phyloP scores from a whole-genome alignment of 345 rosid genomes.

The Salix dunnii region DNA sequence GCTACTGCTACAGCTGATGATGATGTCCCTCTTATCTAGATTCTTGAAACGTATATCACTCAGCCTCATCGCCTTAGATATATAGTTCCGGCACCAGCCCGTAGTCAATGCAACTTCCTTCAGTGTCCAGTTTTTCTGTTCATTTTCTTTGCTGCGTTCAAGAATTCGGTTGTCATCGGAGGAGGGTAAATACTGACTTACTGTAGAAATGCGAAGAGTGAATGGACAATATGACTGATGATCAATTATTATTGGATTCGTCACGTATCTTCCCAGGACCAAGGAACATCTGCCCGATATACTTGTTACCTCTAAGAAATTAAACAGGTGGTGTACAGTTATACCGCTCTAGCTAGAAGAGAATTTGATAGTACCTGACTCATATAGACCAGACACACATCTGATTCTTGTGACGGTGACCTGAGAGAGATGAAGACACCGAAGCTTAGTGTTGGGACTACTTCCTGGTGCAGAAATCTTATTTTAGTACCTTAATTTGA shows the following conservation, averaged over 20 bases:
- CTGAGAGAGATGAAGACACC: background rate
- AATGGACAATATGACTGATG: background rate
- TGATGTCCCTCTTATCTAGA: background rate
- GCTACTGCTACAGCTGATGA: background rate
- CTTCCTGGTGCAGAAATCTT: constrained; percentile 12
- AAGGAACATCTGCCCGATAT: background rate
- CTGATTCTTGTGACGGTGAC: background rate
- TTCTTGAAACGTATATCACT: background rate
- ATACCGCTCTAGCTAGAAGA: background rate
- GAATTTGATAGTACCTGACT: background rate
- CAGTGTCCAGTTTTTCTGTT: background rate
- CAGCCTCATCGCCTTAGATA: constrained; percentile 2
- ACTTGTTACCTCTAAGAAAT: background rate
- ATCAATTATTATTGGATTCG: background rate
- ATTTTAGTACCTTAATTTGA: constrained; percentile 36
- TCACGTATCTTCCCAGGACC: background rate
- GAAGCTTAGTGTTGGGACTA: background rate
- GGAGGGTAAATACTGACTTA: background rate
- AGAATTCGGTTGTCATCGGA: background rate
- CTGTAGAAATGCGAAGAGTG: background rate
- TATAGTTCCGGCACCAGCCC: background rate
- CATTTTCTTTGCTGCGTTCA: background rate
- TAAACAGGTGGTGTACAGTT: background rate
- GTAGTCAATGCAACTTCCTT: background rate
- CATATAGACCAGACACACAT: background rate